Conservation (phyloP, 768 basidiomycete species). For the Favolaschia claudopus region DNA sequence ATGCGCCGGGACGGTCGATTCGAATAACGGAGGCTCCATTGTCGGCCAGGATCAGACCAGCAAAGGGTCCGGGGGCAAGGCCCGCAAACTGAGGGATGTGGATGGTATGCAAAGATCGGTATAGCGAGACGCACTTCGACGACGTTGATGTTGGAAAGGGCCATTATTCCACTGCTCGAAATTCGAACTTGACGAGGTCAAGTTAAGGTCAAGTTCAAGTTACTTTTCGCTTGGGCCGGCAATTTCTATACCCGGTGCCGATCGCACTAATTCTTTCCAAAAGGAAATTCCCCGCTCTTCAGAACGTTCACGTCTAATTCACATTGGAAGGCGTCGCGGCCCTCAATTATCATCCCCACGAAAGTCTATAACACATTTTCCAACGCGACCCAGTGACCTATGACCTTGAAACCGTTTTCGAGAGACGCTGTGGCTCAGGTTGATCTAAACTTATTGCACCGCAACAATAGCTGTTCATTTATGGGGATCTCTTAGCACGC, state of each 20-base stretch:
- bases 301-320: too few species aligned
- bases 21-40: slow-evolving; percentile 81
- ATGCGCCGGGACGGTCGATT: slow-evolving; percentile 66
- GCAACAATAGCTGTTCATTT: slow-evolving; percentile 7
- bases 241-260: not conserved
- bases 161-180: slow-evolving; percentile 46
- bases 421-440: slow-evolving; percentile 55
- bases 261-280: too few species aligned
- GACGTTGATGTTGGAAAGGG: slow-evolving; percentile 57
- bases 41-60: slow-evolving; percentile 80
- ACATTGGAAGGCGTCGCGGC: too few species aligned
- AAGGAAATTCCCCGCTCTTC: too few species aligned
- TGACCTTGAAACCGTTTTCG: slow-evolving; percentile 40
- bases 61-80: slow-evolving; percentile 83
- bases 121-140: slow-evolving; percentile 47
- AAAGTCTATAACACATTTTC: not conserved
- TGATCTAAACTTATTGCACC: not conserved
- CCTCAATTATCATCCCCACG: too few species aligned
- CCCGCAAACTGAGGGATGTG: slow-evolving; percentile 72
- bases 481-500: slow-evolving; percentile 14
- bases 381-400: not conserved
- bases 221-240: not conserved
- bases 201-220: too few species aligned
- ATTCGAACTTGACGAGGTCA: too few species aligned
- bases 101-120: not conserved